Conservation (phyloP, 768 basidiomycete genomes). For the Rickenella mellea region DNA sequence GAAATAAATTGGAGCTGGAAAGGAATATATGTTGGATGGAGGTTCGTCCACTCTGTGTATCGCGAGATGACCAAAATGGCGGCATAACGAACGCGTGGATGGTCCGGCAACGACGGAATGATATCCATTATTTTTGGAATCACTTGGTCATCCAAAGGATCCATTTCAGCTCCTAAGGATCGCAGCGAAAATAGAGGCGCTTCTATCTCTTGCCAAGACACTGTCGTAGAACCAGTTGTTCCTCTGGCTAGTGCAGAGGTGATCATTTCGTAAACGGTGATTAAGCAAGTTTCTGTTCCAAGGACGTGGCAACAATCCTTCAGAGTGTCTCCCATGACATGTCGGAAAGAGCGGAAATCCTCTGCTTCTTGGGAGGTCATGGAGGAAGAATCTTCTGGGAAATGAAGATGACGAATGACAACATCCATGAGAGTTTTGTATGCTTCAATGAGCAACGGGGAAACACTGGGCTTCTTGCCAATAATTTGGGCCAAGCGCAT, state of each 20-base stretch:
- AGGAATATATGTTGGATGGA: conserved; percentile 78
- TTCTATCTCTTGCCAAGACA: conserved; percentile 94
- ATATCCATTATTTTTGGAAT: conserved; percentile 97
- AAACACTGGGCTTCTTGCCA: conserved; percentile 61
- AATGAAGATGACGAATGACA: conserved; percentile 86
- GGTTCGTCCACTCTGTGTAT: conserved; percentile 94
- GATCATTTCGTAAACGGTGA: conserved; percentile 75
- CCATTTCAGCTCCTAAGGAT: conserved; percentile 94
- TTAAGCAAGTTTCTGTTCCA: conserved; percentile 75
- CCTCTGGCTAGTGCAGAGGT: conserved; percentile 55
- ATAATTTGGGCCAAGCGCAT: conserved; percentile 90
- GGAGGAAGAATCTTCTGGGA: conserved; percentile 62
- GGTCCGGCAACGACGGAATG: conserved; percentile 79
- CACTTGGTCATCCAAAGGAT: conserved; percentile 68
- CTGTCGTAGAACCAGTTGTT: conserved; percentile 29
- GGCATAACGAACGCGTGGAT: conserved; percentile 91
- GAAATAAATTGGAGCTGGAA: conserved; percentile 88
- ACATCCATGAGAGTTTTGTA: conserved; percentile 78
- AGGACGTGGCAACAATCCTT: conserved; percentile 97
- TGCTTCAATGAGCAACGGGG: conserved; percentile 72
- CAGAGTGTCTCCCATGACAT: conserved; percentile 97
- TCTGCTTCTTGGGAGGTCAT: conserved; percentile 82
- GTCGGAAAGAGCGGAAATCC: conserved; percentile 88
- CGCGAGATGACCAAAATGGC: conserved; percentile 90
- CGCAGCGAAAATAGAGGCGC: conserved; percentile 96